Conservation (phyloP, 2,329 filamentous ascomycete species). For the Cytospora mali region DNA sequence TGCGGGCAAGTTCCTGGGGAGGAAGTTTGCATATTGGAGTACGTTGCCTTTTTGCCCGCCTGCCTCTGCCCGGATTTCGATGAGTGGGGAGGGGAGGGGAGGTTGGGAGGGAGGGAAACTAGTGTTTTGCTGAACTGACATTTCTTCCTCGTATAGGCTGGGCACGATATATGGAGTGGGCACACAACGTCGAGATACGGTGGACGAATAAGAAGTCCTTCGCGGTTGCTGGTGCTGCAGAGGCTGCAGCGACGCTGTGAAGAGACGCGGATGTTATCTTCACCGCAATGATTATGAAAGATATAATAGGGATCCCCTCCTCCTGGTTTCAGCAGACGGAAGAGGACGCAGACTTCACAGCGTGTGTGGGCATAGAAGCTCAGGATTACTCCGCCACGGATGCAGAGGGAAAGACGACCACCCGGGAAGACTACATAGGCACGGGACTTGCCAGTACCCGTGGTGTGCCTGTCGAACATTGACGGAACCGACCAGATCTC, state of each 20-base stretch:
- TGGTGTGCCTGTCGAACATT: neutral
- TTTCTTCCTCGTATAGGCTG: constrained; percentile 63
- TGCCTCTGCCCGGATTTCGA: neutral
- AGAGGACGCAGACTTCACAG: neutral
- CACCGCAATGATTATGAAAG: neutral
- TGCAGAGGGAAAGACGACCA: neutral
- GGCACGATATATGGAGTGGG: constrained; percentile 94
- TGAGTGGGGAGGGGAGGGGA: neutral
- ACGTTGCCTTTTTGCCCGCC: constrained; percentile 43
- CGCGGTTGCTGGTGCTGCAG: constrained; percentile 64
- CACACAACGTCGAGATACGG: constrained; percentile 75
- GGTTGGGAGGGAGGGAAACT: neutral
- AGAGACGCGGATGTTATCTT: neutral
- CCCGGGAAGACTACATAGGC: neutral
- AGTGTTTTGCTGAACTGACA: constrained; percentile 17
- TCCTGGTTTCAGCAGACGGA: too few species aligned
- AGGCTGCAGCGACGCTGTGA: constrained; percentile 60
- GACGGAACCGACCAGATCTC: neutral
- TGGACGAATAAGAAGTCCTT: constrained; percentile 66
- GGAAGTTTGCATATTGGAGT: constrained; percentile 98
- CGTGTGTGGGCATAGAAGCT: neutral
- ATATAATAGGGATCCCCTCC: neutral
- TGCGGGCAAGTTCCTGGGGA: constrained; percentile 89
- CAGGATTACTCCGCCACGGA: neutral
- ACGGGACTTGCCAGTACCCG: neutral